Evolutionary conservation across 2,329 filamentous ascomycete genomes (phyloP).

Genomic region (Rhinocladiella mackenziei): DNA sequence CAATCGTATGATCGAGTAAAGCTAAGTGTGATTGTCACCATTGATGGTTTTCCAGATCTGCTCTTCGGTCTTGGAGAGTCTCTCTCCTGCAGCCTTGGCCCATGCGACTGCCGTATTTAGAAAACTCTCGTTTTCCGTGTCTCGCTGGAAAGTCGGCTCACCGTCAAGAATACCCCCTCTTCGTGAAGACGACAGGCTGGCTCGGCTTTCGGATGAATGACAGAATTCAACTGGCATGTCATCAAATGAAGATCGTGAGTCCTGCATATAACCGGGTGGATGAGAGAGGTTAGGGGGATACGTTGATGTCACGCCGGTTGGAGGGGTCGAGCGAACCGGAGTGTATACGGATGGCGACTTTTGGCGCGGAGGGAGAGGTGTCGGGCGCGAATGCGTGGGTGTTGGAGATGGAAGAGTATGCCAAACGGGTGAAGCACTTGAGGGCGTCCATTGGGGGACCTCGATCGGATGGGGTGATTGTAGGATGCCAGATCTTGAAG

Average conservation of each 20-base stretch:
- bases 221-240: slow-evolving; percentile 24
- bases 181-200: slow-evolving; percentile 16
- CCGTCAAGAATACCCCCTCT: slow-evolving; percentile 24
- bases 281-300: slow-evolving; percentile 27
- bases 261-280: slow-evolving; percentile 34
- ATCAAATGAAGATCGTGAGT: slow-evolving; percentile 27
- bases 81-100: slow-evolving; percentile 30
- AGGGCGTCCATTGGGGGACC: slow-evolving; percentile 7
- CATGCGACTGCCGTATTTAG: slow-evolving; percentile 30
- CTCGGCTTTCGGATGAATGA: slow-evolving; percentile 11
- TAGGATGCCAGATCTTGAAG: slow-evolving; percentile 7
- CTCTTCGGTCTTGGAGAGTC: slow-evolving; percentile 48
- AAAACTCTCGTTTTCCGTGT: slow-evolving; percentile 50
- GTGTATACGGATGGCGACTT: slow-evolving; percentile 8
- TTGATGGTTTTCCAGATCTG: slow-evolving; percentile 42
- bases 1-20: no score
- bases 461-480: slow-evolving; percentile 8
- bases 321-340: slow-evolving; percentile 7
- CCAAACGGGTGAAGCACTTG: slow-evolving; percentile 10
- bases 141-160: slow-evolving; percentile 64
- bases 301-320: slow-evolving; percentile 12
- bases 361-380: slow-evolving; percentile 6
- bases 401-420: slow-evolving; percentile 11
- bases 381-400: slow-evolving; percentile 9
- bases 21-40: slow-evolving; percentile 22